Base-by-base conservation (phyloP, 2,329 filamentous ascomycete species). In the Aureobasidium mangrovei region DNA sequence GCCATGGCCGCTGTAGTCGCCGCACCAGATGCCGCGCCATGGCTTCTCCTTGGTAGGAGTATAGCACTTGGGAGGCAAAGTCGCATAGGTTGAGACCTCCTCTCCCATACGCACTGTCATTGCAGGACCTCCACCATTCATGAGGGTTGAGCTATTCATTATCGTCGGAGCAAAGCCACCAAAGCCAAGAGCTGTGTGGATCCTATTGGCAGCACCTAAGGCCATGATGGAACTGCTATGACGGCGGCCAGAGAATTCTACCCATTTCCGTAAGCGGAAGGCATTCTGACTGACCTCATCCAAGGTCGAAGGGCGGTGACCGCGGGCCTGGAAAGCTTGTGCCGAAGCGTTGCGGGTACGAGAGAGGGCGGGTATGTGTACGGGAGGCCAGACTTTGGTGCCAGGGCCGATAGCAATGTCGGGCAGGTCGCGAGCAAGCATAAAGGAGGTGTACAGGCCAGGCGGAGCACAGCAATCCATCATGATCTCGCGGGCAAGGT, bases 21-120 rank as follows among this genome's bases (percentile, higher is more conserved):
- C 91, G 12, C 90, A 85, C 86, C 88, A 97, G 31, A 98, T 88
- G 0, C 91, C 91, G 59, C 89, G 83, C 74, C 84, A 96, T 0
- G 90, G 91, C 65, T 90, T 91, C 53, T 83, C 77, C 7, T 72
- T 67, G 0, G 90, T 95, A 0, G 91, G 89, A 0, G 83, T 93
- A 66, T 95, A 96, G n/a, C 85, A 70, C 2, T 72, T 72, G 3
- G 83, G 80, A 41, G 89, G 82, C 1, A 97, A 73, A 0, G 90
- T 94, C 0, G 86, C 88, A 62, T 82, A 84, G 0, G 79, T 84
- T 2, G 75, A 74, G 18, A 82, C 71, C 41, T 77, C 73, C 60
- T 81, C 78, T 4, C 73, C 74, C 47, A 77, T 70, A 0, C 72
- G 67, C 56, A 75, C 65, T 12, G 66, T 67, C 46, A 65, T 53